Percentiles rank a stretch among this genome's conserved stretches.
Evolutionary conservation across 1,284 basidiomycete genomes (phyloP).

Genomic region (Vanrija sp.): DNA sequence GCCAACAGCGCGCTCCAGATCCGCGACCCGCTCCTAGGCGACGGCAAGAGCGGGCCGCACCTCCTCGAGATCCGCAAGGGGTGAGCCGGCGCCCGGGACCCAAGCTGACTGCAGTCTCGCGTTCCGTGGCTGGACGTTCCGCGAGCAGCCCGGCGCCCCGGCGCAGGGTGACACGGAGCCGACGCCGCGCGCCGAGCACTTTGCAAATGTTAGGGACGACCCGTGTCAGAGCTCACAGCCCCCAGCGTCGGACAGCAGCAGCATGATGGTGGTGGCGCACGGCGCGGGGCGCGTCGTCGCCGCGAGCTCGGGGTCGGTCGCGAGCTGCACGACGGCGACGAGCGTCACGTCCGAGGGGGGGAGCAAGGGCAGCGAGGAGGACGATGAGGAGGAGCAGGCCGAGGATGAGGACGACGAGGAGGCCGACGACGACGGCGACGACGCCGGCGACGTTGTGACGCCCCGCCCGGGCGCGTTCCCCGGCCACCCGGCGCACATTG

Average conservation of each 20-base stretch:
- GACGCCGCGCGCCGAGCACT: no score
- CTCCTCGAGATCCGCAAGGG: slow-evolving; percentile 86
- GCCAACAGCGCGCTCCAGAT: slow-evolving; percentile 80
- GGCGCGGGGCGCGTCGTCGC: neutral
- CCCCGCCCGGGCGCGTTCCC: no score
- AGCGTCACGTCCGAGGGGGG: neutral
- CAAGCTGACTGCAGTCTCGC: slow-evolving; percentile 27
- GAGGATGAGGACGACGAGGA: neutral
- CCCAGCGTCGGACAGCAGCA: neutral
- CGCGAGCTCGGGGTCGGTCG: neutral
- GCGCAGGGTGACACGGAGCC: no score
- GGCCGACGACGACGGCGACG: neutral
- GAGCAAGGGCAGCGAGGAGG: neutral
- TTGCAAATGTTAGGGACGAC: no score
- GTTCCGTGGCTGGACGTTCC: slow-evolving; percentile 45
- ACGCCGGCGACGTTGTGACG: neutral
- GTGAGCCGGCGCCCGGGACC: slow-evolving; percentile 22
- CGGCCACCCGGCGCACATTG: no score
- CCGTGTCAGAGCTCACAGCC: no score
- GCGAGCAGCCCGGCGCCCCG: neutral
- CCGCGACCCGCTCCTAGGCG: slow-evolving; percentile 77
- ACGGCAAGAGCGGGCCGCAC: slow-evolving; percentile 76
- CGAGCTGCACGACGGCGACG: neutral
- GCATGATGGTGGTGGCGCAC: neutral
- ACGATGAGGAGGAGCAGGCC: neutral